These are phyloP conservation scores for Rubia peregrina DNA, from an alignment of 305 asterid species.

Conservation along the genomic window DNA sequence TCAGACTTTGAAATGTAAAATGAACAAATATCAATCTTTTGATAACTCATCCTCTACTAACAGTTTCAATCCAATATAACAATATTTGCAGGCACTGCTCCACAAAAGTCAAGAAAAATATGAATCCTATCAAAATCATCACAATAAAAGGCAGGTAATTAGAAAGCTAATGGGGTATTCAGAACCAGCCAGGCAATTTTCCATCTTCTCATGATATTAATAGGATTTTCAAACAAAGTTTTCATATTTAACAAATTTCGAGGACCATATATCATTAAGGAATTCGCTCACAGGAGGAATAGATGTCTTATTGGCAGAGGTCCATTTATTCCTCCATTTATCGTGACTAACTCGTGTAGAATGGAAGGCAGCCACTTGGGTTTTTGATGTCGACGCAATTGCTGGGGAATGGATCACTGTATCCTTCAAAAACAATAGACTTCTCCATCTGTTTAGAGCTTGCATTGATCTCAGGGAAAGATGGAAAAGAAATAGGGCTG, in stretches of 20 bases:
- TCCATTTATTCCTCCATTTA: conserved; percentile 52
- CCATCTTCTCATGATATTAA: background rate
- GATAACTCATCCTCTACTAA: background rate
- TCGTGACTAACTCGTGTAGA: conserved; percentile 35
- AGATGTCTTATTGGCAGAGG: conserved; percentile 34
- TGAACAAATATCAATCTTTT: background rate
- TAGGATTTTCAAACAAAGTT: background rate
- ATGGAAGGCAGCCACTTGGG: conserved; percentile 48
- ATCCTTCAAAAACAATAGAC: conserved; percentile 34
- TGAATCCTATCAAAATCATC: background rate
- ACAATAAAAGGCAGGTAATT: background rate
- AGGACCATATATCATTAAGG: background rate
- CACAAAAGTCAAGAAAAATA: background rate
- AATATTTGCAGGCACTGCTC: background rate
- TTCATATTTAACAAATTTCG: background rate
- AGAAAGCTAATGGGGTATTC: background rate
- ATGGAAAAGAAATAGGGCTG: background rate
- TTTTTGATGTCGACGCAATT: conserved; percentile 22
- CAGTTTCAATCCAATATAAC: background rate
- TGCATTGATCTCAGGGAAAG: conserved; percentile 34
- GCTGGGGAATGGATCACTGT: conserved; percentile 33
- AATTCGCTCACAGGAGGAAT: conserved; percentile 36
- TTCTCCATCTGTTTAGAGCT: conserved; percentile 53
- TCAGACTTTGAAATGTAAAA: background rate
- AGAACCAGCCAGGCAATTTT: background rate